phyloP scores from a whole-genome alignment of 192 early-diverging fungal species.

The Rhizophagus clarus region DNA sequence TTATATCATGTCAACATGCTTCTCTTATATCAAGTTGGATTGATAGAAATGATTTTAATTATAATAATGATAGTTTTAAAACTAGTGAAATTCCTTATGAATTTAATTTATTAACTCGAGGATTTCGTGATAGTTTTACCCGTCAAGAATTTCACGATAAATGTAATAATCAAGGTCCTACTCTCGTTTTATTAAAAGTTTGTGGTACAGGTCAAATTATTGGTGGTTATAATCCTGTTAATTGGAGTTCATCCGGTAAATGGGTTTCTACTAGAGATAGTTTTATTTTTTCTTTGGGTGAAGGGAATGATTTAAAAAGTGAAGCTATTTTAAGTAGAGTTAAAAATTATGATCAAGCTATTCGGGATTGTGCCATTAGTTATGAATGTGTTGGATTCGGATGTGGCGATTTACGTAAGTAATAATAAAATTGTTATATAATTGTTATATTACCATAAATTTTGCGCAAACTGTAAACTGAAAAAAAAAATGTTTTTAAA shows the following conservation, averaged over 20 bases:
- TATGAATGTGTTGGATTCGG: conserved; percentile 12
- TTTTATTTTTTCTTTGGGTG: conserved; percentile 20
- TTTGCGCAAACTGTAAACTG: too few relatives aligned
- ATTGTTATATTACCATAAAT: too few relatives aligned
- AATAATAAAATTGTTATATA: not conserved
- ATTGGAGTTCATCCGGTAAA: not conserved
- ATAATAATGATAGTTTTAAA: not conserved
- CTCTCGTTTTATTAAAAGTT: not conserved
- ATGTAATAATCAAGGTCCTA: conserved; percentile 18
- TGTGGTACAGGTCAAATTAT: not conserved
- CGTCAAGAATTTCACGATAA: not conserved
- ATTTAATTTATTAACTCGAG: conserved; percentile 4
- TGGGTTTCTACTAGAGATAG: not conserved
- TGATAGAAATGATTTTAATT: not conserved
- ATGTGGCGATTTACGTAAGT: conserved; percentile 5
- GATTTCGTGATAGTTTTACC: not conserved
- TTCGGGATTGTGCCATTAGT: not conserved
- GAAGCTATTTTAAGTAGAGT: not conserved
- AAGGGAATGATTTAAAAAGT: not conserved
- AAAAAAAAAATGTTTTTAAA: too few relatives aligned
- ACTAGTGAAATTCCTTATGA: not conserved
- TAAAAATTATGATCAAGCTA: not conserved
- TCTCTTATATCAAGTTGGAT: conserved; percentile 14
- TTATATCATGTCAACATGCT: not conserved
- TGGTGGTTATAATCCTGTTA: conserved; percentile 15